phyloP scores from a whole-genome alignment of 2,329 filamentous ascomycete species.

The Neofusicoccum laricinum region DNA sequence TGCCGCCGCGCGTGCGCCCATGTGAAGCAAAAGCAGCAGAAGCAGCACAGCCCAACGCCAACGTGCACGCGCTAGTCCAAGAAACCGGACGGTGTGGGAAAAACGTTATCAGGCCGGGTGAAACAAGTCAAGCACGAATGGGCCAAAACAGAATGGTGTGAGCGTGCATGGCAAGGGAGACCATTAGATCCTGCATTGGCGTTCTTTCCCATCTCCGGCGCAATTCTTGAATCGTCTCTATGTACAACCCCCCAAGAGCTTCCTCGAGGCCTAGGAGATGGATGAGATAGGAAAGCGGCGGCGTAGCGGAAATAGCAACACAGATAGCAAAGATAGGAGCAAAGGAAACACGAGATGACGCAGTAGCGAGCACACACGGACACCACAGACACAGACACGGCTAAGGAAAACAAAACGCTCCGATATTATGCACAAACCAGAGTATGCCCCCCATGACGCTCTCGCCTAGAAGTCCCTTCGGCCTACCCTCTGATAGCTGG shows the following conservation, averaged over 20 bases:
- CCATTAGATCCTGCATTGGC: not conserved
- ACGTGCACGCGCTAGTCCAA: too few relatives aligned
- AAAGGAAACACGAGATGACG: conserved; percentile 3
- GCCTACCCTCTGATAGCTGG: conserved; percentile 4
- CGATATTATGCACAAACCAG: conserved; percentile 15
- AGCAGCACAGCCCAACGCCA: too few relatives aligned
- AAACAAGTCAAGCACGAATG: not conserved
- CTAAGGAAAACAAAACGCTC: conserved; percentile 1
- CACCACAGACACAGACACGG: not conserved
- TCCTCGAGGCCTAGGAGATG: too few relatives aligned
- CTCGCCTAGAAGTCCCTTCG: not conserved
- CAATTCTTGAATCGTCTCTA: not conserved
- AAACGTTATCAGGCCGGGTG: too few relatives aligned
- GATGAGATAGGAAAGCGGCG: not conserved
- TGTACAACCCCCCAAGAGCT: not conserved
- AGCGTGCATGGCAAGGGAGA: not conserved
- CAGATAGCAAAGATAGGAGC: not conserved
- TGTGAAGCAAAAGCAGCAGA: too few relatives aligned
- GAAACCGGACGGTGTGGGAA: too few relatives aligned
- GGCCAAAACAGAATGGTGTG: not conserved
- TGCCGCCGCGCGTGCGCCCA: too few relatives aligned
- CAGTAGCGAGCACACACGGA: conserved; percentile 1
- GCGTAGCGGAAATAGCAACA: not conserved
- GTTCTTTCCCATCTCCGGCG: not conserved
- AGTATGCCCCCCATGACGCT: conserved; percentile 7